Evolutionary conservation across 129 eudicot genomes (phyloP), one percentile per base, ranked within the genome.

Genomic region (Ambrosia artemisiifolia): DNA sequence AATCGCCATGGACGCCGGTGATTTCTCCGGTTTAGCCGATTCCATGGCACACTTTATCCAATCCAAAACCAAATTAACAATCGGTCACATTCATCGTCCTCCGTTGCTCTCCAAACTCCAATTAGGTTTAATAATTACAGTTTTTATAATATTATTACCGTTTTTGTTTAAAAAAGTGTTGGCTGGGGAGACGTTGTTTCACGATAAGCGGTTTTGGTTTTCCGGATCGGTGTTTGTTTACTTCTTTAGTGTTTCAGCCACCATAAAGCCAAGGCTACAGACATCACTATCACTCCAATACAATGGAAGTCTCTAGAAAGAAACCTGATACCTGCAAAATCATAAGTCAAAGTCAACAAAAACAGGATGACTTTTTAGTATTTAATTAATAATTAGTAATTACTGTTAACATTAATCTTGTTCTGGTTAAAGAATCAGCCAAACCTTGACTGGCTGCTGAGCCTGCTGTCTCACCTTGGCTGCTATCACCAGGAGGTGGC

Each of bases 241-340:
- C 83, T 84, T 89, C 55, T 87, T 93, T 62, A 93, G 99, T 66
- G 91, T 94, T 70, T 94, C 97, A n/a, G n/a, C n/a, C n/a, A n/a
- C 71, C 57, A 46, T 6, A 81, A 0, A 70, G 75, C 79, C 76
- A 72, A 61, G 67, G 70, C 75, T 38, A 69, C 19, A 46, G 83
- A 77, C 33, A 78, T 65, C 2, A 83, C 69, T 55, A 75, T 51
- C 8, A 83, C 65, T 54, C 77, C 70, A 64, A 80, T 80, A 89
- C 86, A 75, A 69, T 78, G 67, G 49, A 78, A 75, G 46, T 75
- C 79, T 56, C 88, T 80, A 5, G 81, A 79, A 63, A 76, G 76
- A 53, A 80, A 74, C 66, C 70, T 70, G 30, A 63, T 72, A 55
- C 81, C 85, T 87, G 62, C 72, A 55, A 60, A 71, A 67, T 50